Percentiles rank a stretch among this genome's conserved stretches.
Evolutionary conservation across 495 filamentous ascomycete species (phyloP).

Genomic region (Penicillium alfredii): DNA sequence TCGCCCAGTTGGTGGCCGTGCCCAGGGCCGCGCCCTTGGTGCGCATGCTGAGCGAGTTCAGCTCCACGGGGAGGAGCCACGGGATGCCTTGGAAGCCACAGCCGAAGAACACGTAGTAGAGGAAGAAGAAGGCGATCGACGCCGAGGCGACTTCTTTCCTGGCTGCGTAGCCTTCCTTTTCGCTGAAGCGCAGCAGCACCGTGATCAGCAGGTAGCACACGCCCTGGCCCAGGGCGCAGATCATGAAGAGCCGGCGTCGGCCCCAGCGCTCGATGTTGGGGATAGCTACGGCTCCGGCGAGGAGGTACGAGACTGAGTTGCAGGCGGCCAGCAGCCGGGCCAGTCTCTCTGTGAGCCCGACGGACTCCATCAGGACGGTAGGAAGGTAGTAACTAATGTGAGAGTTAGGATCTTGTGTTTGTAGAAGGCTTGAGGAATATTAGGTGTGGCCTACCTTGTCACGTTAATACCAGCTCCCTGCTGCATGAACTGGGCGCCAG

Average conservation of each 20-base stretch:
- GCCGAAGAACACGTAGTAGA: constrained; percentile 44
- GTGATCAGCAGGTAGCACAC: constrained; percentile 45
- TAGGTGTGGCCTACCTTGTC: too few species aligned
- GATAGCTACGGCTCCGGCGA: constrained; percentile 36
- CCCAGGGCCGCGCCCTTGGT: constrained; percentile 30
- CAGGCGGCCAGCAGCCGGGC: constrained; percentile 39
- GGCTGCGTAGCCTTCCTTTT: constrained; percentile 18
- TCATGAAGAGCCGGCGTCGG: constrained; percentile 28
- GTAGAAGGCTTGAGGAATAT: too few species aligned
- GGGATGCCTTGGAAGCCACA: constrained; percentile 21
- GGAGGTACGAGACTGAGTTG: constrained; percentile 32
- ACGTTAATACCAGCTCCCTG: constrained; percentile 36
- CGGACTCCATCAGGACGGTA: constrained; percentile 39
- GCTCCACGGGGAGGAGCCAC: constrained; percentile 30
- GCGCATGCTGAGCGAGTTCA: constrained; percentile 37
- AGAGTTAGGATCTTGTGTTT: too few species aligned
- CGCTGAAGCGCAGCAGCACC: constrained; percentile 31
- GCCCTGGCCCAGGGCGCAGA: constrained; percentile 36
- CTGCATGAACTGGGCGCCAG: constrained; percentile 41
- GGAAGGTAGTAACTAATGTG: constrained; percentile 35
- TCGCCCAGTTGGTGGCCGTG: constrained; percentile 33
- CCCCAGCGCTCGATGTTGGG: constrained; percentile 38
- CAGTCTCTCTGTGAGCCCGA: constrained; percentile 33
- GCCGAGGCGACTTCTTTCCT: constrained; percentile 23
- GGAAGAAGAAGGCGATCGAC: constrained; percentile 32